phyloP scores from a whole-genome alignment of 441 rosid species.

The Populus hybrid region DNA sequence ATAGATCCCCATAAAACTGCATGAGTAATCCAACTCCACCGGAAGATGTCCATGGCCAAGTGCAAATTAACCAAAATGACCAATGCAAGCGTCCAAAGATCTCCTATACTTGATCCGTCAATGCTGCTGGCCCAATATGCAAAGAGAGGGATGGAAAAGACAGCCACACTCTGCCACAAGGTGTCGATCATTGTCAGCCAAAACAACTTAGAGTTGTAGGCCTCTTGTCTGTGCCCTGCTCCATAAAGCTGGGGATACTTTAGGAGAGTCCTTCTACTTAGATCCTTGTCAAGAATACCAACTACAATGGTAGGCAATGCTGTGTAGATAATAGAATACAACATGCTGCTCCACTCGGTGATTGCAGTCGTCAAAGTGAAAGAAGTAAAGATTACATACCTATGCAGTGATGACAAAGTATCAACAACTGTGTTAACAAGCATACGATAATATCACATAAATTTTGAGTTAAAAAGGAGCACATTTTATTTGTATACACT shows the following conservation, averaged over 20 bases:
- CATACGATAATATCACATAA: background rate
- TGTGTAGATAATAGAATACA: slow-evolving; percentile 87
- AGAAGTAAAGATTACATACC: slow-evolving; percentile 80
- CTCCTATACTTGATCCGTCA: slow-evolving; percentile 79
- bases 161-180: slow-evolving; percentile 81
- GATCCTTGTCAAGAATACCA: slow-evolving; percentile 89
- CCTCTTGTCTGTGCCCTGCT: slow-evolving; percentile 79
- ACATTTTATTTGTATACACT: too few species aligned
- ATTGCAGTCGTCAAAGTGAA: slow-evolving; percentile 91
- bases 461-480: background rate
- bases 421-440: background rate
- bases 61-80: slow-evolving; percentile 88
- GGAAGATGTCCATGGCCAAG: slow-evolving; percentile 83
- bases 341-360: slow-evolving; percentile 91
- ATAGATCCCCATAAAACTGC: slow-evolving; percentile 97
- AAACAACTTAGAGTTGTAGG: slow-evolving; percentile 72
- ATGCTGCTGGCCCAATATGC: slow-evolving; percentile 78
- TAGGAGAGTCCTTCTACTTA: slow-evolving; percentile 64
- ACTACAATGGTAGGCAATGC: slow-evolving; percentile 87
- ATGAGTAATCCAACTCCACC: slow-evolving; percentile 93
- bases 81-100: slow-evolving; percentile 89
- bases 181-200: slow-evolving; percentile 90
- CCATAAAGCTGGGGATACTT: slow-evolving; percentile 86
- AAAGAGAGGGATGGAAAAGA: slow-evolving; percentile 72
- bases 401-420: slow-evolving; percentile 18